Evolutionary conservation across 1,139 yeast species (phyloP), one percentile per base, ranked within the genome.

Genomic region (Pichia terricola): DNA sequence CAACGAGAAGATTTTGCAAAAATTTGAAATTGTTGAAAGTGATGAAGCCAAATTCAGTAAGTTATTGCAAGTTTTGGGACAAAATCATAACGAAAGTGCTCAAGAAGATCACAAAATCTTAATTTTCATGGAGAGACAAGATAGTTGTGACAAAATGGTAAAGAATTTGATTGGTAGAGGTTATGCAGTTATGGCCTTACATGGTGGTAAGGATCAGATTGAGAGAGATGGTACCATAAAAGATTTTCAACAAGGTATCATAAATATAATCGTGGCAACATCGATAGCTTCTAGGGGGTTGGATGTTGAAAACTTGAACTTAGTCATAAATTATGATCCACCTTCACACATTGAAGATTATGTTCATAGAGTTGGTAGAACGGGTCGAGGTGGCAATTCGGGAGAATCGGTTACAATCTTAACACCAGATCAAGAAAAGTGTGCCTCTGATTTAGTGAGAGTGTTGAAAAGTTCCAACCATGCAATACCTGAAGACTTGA

Each of bases 321-420:
- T 88, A 38, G 97, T 91, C 3, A 69, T 91, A 8, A 85, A 91
- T 53, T 91, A 76, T 58, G 96, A 91, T 59, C 81, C 96, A 0
- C 95, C 96, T 0, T 84, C 75, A 51, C 95, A 91, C 51, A 75
- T 89, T 73, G 97, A 94, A 50, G 98, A 94, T 60, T 91, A 91
- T 58, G 94, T 94, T 5, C 99, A 91, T 63, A 72, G 98, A 30
- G 95, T 89, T 0, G 99, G 99, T 0, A 70, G 99, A 51, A 94
- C 99, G 0, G 99, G 97, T 0, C 70, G 99, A 49, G 98, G 96
- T 1, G 94, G 94, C 0, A 72, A 72, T 37, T 60, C 62, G 0
- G 98, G 98, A 0, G 72, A 75, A 0, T 95, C 96, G 0, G 66
- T 84, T 2, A 84, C 96, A 0, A 77, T 91, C 53, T 69, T 94